Base-by-base conservation (phyloP, 345 rosid species). In the Bruguiera parviflora region DNA sequence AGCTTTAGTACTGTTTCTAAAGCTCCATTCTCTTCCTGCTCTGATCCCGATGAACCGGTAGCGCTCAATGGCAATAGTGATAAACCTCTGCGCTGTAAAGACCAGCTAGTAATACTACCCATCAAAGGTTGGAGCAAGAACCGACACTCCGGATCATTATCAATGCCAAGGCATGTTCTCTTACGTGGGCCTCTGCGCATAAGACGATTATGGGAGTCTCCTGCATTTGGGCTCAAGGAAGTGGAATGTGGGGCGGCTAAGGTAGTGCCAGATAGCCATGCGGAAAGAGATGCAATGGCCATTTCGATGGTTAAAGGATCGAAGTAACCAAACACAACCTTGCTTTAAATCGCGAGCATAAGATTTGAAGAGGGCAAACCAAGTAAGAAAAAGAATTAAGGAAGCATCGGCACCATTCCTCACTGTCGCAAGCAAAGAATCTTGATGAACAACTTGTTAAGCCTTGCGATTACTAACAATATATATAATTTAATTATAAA, bases 1-100 rank as follows among this genome's bases (percentile, higher is more conserved):
- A 88, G 83, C 80, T 85, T 82, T 37, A 86, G 78, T 35, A 90
- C 96, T 0, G 91, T 79, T 61, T 87, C 85, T 53, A 87, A 61
- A 6, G 87, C 92, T 71, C n/a, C 68, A 2, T 46, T 31, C 51
- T 80, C 81, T 21, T 77, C 91, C 63, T 62, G 79, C 27, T 60
- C 59, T 0, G 67, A 20, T 21, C 58, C 68, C 5, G 84, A 58
- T 3, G 85, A 61, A 28, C 35, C 55, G 39, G 70, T 53, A 29
- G 71, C 68, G 37, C 65, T 67, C 20, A 59, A 74, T 28, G 77
- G 59, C 70, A 77, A 67, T 6, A 63, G n/a, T 55, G 70, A 59
- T 39, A 2, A 37, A 3, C 66, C 33, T 64, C 68, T 61, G 6
- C 35, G 59, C 27, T 56, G 59, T 24, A 68, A 58, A 67, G 62